Evolutionary conservation across 1,139 yeast species (phyloP).

Genomic region (Geotrichum carabidarum): DNA sequence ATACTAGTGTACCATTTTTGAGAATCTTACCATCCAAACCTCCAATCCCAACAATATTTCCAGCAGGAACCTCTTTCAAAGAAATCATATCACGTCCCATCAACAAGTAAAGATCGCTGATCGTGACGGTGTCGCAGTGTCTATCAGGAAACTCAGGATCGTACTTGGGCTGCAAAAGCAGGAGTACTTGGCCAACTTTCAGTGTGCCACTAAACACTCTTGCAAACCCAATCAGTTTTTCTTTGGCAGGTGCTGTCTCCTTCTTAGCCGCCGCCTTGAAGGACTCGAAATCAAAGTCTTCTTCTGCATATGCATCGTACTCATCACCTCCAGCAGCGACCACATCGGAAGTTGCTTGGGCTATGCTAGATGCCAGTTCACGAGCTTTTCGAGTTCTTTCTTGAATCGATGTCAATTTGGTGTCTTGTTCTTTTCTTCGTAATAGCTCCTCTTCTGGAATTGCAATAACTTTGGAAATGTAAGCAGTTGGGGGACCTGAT

Average conservation of each 20-base stretch:
- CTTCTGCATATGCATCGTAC: slow-evolving; percentile 23
- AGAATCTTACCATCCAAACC: slow-evolving; percentile 79
- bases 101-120: slow-evolving; percentile 68
- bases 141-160: slow-evolving; percentile 63
- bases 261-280: slow-evolving; percentile 39
- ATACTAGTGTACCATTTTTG: slow-evolving; percentile 78
- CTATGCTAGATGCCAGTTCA: slow-evolving; percentile 46
- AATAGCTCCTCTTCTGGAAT: slow-evolving; percentile 62
- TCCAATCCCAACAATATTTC: slow-evolving; percentile 90
- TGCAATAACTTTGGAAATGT: slow-evolving; percentile 84
- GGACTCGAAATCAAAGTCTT: slow-evolving; percentile 23
- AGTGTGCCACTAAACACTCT: slow-evolving; percentile 85
- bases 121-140: slow-evolving; percentile 49
- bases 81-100: slow-evolving; percentile 91
- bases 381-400: slow-evolving; percentile 68
- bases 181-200: slow-evolving; percentile 64
- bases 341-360: slow-evolving; percentile 51
- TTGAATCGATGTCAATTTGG: slow-evolving; percentile 51
- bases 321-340: slow-evolving; percentile 28
- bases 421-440: slow-evolving; percentile 15
- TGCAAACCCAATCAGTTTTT: slow-evolving; percentile 74
- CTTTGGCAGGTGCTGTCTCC: slow-evolving; percentile 24
- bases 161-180: slow-evolving; percentile 81
- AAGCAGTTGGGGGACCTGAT: slow-evolving; percentile 65
- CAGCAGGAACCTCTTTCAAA: slow-evolving; percentile 81